phyloP scores from a whole-genome alignment of 75 land plant genomes.

The Azolla pinnata region DNA sequence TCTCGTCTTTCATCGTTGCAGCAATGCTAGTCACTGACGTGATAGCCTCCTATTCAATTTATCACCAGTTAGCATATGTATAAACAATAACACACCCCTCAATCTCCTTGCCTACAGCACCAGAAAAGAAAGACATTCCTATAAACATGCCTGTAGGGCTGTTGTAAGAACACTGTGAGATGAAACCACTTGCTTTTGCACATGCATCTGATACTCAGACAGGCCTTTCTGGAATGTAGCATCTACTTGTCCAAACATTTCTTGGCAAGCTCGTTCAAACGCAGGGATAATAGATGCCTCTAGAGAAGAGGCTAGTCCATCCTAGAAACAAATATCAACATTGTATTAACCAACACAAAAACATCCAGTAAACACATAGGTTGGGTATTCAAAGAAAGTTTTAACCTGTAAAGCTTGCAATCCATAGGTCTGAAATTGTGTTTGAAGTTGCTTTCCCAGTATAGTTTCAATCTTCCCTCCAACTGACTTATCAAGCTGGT shows the following conservation, averaged over 20 bases:
- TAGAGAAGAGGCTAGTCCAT: constrained; percentile 54
- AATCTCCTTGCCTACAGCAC: too few species aligned
- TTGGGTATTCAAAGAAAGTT: neutral
- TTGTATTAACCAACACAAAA: neutral
- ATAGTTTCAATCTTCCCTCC: constrained; percentile 61
- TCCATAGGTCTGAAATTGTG: constrained; percentile 68
- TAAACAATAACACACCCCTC: too few species aligned
- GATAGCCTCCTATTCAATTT: neutral
- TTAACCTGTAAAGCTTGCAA: constrained; percentile 84
- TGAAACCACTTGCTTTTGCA: constrained; percentile 64
- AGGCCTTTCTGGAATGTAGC: constrained; percentile 87
- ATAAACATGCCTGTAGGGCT: constrained; percentile 60
- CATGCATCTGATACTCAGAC: constrained; percentile 63
- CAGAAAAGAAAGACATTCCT: too few species aligned
- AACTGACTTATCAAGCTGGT: constrained; percentile 75
- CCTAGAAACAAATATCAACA: constrained; percentile 40
- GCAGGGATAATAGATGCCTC: constrained; percentile 77
- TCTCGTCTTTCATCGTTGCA: neutral
- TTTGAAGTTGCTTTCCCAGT: constrained; percentile 64
- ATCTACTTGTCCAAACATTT: constrained; percentile 96
- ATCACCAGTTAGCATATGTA: too few species aligned
- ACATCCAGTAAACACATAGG: neutral
- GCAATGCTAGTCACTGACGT: neutral
- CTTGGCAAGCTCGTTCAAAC: constrained; percentile 82
- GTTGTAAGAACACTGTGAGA: constrained; percentile 60